Evolutionary conservation across 257 asterid species (phyloP).

Genomic region (Solanum lycopersicoides): DNA sequence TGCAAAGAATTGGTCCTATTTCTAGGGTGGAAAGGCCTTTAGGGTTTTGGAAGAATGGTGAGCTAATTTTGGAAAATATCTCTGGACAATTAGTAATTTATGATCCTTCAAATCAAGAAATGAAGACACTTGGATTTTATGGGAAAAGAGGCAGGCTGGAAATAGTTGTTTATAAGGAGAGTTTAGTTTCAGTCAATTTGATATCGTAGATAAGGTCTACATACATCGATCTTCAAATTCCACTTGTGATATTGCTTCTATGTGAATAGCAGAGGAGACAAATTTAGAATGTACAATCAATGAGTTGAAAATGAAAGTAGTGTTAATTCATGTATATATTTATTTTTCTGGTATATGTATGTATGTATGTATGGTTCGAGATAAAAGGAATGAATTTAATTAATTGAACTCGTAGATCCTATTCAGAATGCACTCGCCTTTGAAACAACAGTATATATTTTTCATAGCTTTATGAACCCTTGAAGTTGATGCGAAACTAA

Average conservation of each 20-base stretch:
- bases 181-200: constrained; percentile 18
- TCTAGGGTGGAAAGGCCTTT: constrained; percentile 39
- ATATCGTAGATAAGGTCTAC: not conserved
- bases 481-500: not conserved
- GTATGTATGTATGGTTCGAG: not conserved
- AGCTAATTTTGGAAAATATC: constrained; percentile 27
- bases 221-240: too few relatives aligned
- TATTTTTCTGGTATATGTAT: too few relatives aligned
- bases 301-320: not conserved
- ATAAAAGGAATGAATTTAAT: not conserved
- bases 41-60: constrained; percentile 31
- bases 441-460: not conserved
- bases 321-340: not conserved
- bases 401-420: too few relatives aligned
- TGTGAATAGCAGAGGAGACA: not conserved
- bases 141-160: constrained; percentile 56
- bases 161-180: constrained; percentile 25
- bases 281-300: not conserved
- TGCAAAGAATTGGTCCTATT: constrained; percentile 35
- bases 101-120: not conserved
- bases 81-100: constrained; percentile 29
- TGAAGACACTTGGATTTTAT: constrained; percentile 26
- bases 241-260: too few relatives aligned
- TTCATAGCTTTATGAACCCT: not conserved
- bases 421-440: not conserved